Evolutionary conservation across 208 protist species (phyloP).

Genomic region (Trypanosoma avium): DNA sequence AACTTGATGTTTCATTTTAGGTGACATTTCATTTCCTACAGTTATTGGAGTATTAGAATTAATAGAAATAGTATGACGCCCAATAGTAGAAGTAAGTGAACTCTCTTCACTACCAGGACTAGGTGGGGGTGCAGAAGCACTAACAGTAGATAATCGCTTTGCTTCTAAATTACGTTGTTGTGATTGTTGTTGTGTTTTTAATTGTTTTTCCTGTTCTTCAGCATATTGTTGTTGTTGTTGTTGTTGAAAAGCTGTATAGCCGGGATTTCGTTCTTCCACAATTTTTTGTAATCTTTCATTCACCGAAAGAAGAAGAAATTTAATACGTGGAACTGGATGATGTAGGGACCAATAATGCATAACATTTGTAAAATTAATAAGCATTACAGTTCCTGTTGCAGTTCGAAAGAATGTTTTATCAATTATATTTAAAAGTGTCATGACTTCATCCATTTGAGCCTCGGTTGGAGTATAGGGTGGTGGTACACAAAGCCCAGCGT

Average conservation of each 20-base stretch:
- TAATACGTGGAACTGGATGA: slow-evolving; percentile 59
- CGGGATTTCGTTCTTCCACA: slow-evolving; percentile 14
- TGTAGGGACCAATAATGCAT: slow-evolving; percentile 64
- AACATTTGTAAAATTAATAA: slow-evolving; percentile 39
- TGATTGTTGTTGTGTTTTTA: slow-evolving; percentile 9
- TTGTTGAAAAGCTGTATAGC: neutral
- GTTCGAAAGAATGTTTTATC: slow-evolving; percentile 55
- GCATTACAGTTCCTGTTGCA: slow-evolving; percentile 34
- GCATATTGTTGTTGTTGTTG: neutral
- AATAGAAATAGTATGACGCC: too few relatives aligned
- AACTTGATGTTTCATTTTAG: slow-evolving; percentile 2
- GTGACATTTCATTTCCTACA: slow-evolving; percentile 10
- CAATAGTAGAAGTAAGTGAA: neutral
- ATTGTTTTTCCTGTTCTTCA: neutral
- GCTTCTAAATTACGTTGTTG: neutral
- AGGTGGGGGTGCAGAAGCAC: neutral
- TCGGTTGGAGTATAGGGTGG: slow-evolving; percentile 66
- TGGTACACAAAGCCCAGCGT: slow-evolving; percentile 40
- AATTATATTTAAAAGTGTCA: slow-evolving; percentile 47
- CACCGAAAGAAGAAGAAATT: slow-evolving; percentile 65
- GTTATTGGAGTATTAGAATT: too few relatives aligned
- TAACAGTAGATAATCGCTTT: neutral
- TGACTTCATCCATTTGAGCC: slow-evolving; percentile 69
- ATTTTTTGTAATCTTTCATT: slow-evolving; percentile 44
- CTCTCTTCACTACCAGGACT: slow-evolving; percentile 14